These are phyloP conservation scores for Bimuria novae-zelandiae DNA, from an alignment of 2,329 filamentous ascomycete species.

Conservation along the genomic window DNA sequence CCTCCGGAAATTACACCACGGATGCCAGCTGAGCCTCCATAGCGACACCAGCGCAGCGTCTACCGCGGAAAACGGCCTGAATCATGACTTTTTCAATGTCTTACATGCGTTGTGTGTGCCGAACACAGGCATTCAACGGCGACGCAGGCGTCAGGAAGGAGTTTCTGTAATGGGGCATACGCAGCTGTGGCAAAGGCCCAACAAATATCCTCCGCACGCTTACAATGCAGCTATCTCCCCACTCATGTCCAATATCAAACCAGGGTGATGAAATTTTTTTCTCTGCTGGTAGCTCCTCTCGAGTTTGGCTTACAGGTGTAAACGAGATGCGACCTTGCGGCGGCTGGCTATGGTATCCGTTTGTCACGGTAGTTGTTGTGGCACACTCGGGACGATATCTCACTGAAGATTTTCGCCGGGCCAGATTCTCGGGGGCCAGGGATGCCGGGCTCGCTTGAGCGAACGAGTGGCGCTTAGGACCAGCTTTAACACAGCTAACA, in stretches of 20 bases:
- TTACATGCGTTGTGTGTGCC: slow-evolving; percentile 4
- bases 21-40: not conserved
- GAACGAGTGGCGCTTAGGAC: slow-evolving; percentile 23
- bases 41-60: slow-evolving; percentile 1
- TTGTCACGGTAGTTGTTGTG: slow-evolving; percentile 2
- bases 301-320: not conserved
- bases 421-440: slow-evolving; percentile 7
- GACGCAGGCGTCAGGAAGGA: not conserved
- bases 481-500: slow-evolving; percentile 16
- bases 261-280: not conserved
- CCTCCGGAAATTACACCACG: not conserved
- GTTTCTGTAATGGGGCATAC: not conserved
- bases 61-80: slow-evolving; percentile 1
- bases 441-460: slow-evolving; percentile 7
- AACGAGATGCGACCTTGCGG: not conserved
- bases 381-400: not conserved
- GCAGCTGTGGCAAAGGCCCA: slow-evolving; percentile 10
- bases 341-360: not conserved
- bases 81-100: not conserved
- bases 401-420: not conserved
- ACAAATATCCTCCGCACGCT: slow-evolving; percentile 2
- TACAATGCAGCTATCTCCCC: not conserved
- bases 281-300: too few relatives aligned
- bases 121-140: slow-evolving; percentile 2
- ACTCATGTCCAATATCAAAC: not conserved